phyloP scores from a whole-genome alignment of 106 monocot species.

The Triglochin maritima region DNA sequence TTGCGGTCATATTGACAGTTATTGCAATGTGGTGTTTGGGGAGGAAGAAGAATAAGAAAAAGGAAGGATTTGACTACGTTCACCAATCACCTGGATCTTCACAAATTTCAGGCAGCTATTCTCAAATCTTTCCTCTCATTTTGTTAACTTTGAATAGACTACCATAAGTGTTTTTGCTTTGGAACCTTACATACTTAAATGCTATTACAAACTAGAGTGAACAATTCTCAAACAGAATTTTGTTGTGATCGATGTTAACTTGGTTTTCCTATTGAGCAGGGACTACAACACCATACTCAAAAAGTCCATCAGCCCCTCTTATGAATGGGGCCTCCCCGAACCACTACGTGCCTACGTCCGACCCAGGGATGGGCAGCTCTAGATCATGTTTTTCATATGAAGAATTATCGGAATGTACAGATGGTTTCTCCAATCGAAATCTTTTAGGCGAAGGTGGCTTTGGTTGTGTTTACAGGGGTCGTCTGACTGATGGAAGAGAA shows the following conservation, averaged over 20 bases:
- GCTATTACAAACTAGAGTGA: not conserved
- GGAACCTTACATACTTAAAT: not conserved
- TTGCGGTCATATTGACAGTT: conserved; percentile 34
- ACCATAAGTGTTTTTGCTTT: not conserved
- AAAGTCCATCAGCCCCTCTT: conserved; percentile 27
- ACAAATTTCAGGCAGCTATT: conserved; percentile 45
- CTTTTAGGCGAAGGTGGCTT: conserved; percentile 89
- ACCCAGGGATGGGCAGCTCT: conserved; percentile 42
- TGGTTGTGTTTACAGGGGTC: conserved; percentile 84
- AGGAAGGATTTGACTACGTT: conserved; percentile 30
- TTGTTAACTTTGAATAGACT: not conserved
- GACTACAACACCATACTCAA: conserved; percentile 13
- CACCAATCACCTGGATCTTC: conserved; percentile 49
- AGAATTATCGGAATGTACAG: conserved; percentile 48
- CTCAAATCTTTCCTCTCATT: not conserved
- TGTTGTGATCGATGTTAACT: not conserved
- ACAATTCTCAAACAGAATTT: not conserved
- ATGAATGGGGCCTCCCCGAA: conserved; percentile 27
- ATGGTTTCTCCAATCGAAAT: conserved; percentile 61
- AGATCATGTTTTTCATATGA: conserved; percentile 61
- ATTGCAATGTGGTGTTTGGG: conserved; percentile 35
- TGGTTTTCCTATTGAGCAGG: conserved; percentile 13
- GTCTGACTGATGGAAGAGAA: conserved; percentile 63
- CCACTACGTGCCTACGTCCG: conserved; percentile 12
- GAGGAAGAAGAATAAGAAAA: conserved; percentile 28